Base-by-base conservation (phyloP, 1,139 yeast species). In the Pichia sp. region DNA sequence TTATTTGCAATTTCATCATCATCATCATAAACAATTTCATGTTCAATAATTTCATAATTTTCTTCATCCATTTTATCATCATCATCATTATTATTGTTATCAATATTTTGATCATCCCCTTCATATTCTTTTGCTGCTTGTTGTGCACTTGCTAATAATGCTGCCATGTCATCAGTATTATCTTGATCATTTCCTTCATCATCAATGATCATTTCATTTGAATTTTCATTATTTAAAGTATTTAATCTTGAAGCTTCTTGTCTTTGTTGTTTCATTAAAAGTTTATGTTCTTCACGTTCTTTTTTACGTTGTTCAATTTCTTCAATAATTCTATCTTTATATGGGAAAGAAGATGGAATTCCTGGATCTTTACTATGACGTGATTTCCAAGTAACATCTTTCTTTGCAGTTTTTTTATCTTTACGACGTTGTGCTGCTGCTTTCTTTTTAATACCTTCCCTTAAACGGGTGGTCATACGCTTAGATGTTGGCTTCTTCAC, bases 361-460 rank as follows among this genome's bases (percentile, higher is more conserved):
- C 97, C 97, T 8, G 90, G 90, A 63, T 89, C 97, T 67, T 86
- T 90, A 59, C 79, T 78, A 48, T 69, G 68, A 62, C 82, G 80
- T 31, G 96, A 85, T 64, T 78, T 87, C 98, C 98, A 92, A 12
- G 97, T 90, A 7, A 79, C 79, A 63, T 90, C 97, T 63, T 79
- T 89, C 74, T 92, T 92, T 30, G 95, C 77, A 23, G 65, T 56
- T 68, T 92, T 92, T 57, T 75, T 78, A 62, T 85, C 85, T 65
- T 92, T 92, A 66, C 95, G 80, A 56, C 83, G 76, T 58, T 90
- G 94, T 25, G 97, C 97, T 38, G 92, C 77, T 4, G 96, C 90
- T 69, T 92, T 92, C 78, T 89, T 92, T 71, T 87, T 85, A 63
- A 92, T 87, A 55, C 97, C 97, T 66, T 89, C 95, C 64, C 90